These are phyloP conservation scores for Fusarium sp. DNA, from an alignment of 2,329 filamentous ascomycete genomes.

Conservation along the genomic window DNA sequence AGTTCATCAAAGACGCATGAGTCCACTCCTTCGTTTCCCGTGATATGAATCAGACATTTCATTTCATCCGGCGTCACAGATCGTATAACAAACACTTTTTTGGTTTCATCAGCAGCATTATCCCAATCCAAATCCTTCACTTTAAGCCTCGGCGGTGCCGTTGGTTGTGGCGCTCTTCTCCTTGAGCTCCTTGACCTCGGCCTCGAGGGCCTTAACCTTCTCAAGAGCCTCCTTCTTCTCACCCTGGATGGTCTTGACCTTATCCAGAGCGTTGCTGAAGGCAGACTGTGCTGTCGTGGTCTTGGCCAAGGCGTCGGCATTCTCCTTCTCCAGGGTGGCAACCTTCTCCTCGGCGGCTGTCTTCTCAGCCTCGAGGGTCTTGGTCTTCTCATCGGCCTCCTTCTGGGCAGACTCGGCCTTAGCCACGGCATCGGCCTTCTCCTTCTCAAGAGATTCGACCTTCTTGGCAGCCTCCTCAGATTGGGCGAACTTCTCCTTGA, in stretches of 20 bases:
- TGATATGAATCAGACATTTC: conserved; percentile 46
- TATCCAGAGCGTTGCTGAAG: conserved; percentile 27
- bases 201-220: conserved; percentile 36
- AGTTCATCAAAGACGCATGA: conserved; percentile 49
- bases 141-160: conserved; percentile 35
- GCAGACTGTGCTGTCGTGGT: conserved; percentile 27
- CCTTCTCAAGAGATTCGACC: conserved; percentile 32
- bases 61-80: conserved; percentile 44
- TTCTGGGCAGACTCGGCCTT: conserved; percentile 17
- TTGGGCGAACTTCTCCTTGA: conserved; percentile 40
- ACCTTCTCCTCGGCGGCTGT: conserved; percentile 14
- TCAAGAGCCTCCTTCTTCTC: conserved; percentile 41
- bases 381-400: conserved; percentile 23
- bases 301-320: conserved; percentile 35
- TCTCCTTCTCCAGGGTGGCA: conserved; percentile 21
- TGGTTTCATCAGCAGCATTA: conserved; percentile 34
- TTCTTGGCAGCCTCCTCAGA: conserved; percentile 24
- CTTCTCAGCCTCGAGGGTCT: conserved; percentile 20
- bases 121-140: conserved; percentile 19
- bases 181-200: conserved; percentile 39
- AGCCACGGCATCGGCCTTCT: conserved; percentile 27
- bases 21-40: conserved; percentile 50
- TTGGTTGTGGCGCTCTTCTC: conserved; percentile 35
- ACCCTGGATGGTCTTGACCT: conserved; percentile 21
- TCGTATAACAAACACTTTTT: conserved; percentile 41